phyloP scores from a whole-genome alignment of 441 rosid genomes.

The Bocquillonia castaneifolia region DNA sequence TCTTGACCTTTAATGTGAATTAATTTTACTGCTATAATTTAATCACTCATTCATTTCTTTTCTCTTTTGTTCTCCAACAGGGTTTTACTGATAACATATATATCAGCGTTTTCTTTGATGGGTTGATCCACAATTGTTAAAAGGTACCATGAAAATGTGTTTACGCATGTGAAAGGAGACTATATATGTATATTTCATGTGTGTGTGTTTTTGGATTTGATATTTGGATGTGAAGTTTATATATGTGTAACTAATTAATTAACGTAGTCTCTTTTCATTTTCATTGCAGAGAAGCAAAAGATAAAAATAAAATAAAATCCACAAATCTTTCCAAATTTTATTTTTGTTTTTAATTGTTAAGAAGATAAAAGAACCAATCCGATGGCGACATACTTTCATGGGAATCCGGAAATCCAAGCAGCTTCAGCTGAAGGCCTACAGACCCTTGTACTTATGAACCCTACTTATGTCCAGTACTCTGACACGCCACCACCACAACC shows the following conservation, averaged over 20 bases:
- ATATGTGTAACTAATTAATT: slow-evolving; percentile 17
- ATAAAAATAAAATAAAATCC: slow-evolving; percentile 9
- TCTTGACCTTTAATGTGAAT: too few species aligned
- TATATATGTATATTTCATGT: neutral
- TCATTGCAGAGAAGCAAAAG: slow-evolving; percentile 27
- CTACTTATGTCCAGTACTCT: slow-evolving; percentile 74
- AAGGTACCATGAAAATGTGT: neutral
- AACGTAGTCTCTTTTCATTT: slow-evolving; percentile 19
- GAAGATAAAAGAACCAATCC: slow-evolving; percentile 6
- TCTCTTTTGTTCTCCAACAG: too few species aligned
- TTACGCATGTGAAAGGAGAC: slow-evolving; percentile 3
- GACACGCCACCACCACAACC: slow-evolving; percentile 35
- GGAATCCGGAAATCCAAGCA: slow-evolving; percentile 66
- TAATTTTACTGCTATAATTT: too few species aligned
- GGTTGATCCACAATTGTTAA: slow-evolving; percentile 24
- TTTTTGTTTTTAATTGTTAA: too few species aligned
- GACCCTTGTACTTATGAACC: slow-evolving; percentile 93
- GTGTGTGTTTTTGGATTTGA: slow-evolving; percentile 1
- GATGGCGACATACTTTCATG: slow-evolving; percentile 89
- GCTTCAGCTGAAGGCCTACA: slow-evolving; percentile 57
- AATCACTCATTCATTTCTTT: too few species aligned
- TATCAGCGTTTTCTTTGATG: slow-evolving; percentile 12
- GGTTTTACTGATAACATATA: slow-evolving; percentile 11
- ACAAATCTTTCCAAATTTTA: too few species aligned
- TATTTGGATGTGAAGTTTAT: slow-evolving; percentile 26